Evolutionary conservation across 768 basidiomycete species (phyloP).

Genomic region (Suillus bovinus): DNA sequence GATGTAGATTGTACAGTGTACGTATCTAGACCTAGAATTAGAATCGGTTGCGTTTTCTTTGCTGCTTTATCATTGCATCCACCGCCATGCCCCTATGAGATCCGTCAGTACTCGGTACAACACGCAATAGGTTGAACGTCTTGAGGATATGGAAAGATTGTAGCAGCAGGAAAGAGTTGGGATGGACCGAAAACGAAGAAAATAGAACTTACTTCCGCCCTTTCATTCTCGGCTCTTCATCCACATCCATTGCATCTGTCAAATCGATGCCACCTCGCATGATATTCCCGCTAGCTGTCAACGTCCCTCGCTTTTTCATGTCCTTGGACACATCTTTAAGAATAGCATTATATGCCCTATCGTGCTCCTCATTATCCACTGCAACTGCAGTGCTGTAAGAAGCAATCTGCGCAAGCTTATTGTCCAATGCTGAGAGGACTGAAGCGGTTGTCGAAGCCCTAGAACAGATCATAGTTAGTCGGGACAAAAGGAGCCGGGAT

Average conservation of each 20-base stretch:
- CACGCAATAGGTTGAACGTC: background rate
- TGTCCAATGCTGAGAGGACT: conserved; percentile 72
- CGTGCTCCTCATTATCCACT: conserved; percentile 51
- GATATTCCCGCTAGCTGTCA: conserved; percentile 17
- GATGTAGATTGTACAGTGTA: background rate
- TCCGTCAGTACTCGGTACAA: background rate
- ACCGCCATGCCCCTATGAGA: conserved; percentile 37
- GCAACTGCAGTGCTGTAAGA: conserved; percentile 43
- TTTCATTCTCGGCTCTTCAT: conserved; percentile 55
- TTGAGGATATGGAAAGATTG: background rate
- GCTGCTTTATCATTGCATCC: conserved; percentile 44
- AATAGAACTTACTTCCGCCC: conserved; percentile 55
- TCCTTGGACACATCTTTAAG: conserved; percentile 68
- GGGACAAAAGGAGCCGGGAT: background rate
- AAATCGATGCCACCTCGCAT: conserved; percentile 2
- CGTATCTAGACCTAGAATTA: conserved; percentile 20
- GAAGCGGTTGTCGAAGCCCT: conserved; percentile 73
- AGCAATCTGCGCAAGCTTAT: conserved; percentile 61
- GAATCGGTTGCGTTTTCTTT: conserved; percentile 60
- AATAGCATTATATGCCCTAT: conserved; percentile 48
- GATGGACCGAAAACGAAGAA: background rate
- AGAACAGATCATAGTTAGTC: conserved; percentile 16
- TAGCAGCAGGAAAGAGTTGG: background rate
- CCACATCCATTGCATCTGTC: conserved; percentile 62
- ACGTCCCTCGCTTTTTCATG: conserved; percentile 38